Evolutionary conservation across 805 yeast genomes (phyloP).

Genomic region (Saccharomycopsis fermentans): DNA sequence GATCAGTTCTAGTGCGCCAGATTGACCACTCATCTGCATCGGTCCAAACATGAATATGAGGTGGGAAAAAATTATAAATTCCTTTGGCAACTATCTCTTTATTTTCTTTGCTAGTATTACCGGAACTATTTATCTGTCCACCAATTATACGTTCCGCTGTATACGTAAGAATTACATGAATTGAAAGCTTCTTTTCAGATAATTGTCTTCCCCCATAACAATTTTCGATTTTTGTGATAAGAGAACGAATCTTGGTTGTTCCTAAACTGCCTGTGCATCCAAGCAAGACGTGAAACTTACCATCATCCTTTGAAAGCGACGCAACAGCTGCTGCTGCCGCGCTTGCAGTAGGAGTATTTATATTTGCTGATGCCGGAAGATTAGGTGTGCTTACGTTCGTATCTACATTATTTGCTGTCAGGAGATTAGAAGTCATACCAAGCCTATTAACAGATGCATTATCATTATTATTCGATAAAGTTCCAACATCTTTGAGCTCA

Average conservation of each 20-base stretch:
- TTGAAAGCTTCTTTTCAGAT: slow-evolving; percentile 50
- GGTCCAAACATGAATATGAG: slow-evolving; percentile 79
- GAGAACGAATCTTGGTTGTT: slow-evolving; percentile 65
- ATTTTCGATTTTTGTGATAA: slow-evolving; percentile 72
- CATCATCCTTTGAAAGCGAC: slow-evolving; percentile 64
- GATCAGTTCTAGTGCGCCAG: slow-evolving; percentile 79
- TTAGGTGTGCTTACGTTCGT: background rate
- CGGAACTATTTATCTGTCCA: background rate
- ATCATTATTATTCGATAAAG: background rate
- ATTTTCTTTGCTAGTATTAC: slow-evolving; percentile 33
- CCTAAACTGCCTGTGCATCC: slow-evolving; percentile 90
- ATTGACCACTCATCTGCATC: slow-evolving; percentile 90
- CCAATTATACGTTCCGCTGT: slow-evolving; percentile 74
- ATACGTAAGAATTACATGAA: slow-evolving; percentile 77
- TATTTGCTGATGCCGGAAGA: background rate
- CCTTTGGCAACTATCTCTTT: background rate
- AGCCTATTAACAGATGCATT: background rate
- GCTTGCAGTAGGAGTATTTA: background rate
- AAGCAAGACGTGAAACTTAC: slow-evolving; percentile 71
- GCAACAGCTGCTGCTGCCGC: background rate
- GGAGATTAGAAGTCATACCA: background rate
- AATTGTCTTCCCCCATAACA: slow-evolving; percentile 42
- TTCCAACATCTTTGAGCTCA: background rate
- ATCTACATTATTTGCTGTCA: background rate
- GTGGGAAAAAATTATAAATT: slow-evolving; percentile 28